Evolutionary conservation across 306 rosid species (phyloP).

Genomic region (Trifolium pratense): DNA sequence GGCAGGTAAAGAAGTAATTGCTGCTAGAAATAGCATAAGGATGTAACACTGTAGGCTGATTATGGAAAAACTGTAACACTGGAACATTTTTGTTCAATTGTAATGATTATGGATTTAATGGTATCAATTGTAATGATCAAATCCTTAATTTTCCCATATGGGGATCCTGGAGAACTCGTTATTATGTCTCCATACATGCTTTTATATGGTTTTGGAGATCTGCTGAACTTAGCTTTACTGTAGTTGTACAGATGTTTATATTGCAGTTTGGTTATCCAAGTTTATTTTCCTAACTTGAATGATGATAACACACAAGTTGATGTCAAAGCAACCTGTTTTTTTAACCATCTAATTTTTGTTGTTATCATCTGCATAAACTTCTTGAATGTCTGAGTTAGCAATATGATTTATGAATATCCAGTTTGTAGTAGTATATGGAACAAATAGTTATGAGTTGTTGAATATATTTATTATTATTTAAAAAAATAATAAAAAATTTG

Average conservation of each 20-base stretch:
- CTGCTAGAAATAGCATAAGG: conserved; percentile 64
- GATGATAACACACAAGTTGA: neutral
- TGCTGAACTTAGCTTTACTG: neutral
- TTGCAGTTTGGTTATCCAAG: conserved; percentile 12
- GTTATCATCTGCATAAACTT: too few species aligned
- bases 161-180: conserved; percentile 20
- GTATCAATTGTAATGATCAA: neutral
- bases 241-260: conserved; percentile 26
- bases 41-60: conserved; percentile 11
- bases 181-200: neutral
- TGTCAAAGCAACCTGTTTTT: too few species aligned
- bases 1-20: conserved; percentile 72
- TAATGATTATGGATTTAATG: too few species aligned
- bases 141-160: neutral
- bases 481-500: too few species aligned
- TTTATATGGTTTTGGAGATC: conserved; percentile 13
- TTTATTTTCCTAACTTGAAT: neutral
- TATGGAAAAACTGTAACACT: neutral
- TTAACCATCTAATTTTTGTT: too few species aligned
- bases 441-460: too few species aligned
- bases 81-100: neutral
- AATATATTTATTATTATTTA: too few species aligned
- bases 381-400: too few species aligned
- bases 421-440: too few species aligned
- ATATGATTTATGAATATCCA: too few species aligned